A percentile compares a stretch with the other conserved stretches of the same genome.
Conservation (phyloP, 2,329 filamentous ascomycete genomes). For the Sporothrix brasiliensis region DNA sequence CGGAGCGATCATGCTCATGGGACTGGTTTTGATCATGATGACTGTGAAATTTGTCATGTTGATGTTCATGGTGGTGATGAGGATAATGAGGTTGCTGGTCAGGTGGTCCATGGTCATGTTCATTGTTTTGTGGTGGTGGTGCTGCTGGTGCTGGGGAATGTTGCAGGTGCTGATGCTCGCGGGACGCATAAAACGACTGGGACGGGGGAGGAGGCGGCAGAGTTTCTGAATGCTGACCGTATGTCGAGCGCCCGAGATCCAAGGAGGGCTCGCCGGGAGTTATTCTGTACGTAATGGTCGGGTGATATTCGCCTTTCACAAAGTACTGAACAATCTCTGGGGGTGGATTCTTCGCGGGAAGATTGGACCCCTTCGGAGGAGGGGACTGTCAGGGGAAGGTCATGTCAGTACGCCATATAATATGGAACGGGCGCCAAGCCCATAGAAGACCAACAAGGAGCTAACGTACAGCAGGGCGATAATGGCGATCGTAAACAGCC, state of each 20-base stretch:
- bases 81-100: constrained; percentile 36
- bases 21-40: constrained; percentile 22
- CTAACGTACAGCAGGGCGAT: constrained; percentile 57
- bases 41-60: constrained; percentile 25
- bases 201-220: constrained; percentile 35
- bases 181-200: constrained; percentile 37
- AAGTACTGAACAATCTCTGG: constrained; percentile 55
- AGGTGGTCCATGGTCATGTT: constrained; percentile 34
- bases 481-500: constrained; percentile 89
- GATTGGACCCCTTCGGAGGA: not conserved
- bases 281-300: constrained; percentile 40
- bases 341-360: constrained; percentile 26
- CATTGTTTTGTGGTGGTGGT: constrained; percentile 33
- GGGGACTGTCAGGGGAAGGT: constrained; percentile 17
- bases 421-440: too few species aligned
- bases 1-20: constrained; percentile 22
- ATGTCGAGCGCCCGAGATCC: constrained; percentile 35
- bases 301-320: constrained; percentile 58
- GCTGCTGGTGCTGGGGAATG: constrained; percentile 28
- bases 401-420: not conserved
- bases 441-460: too few species aligned
- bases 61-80: constrained; percentile 34
- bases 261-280: constrained; percentile 44
- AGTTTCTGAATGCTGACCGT: constrained; percentile 42
- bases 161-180: constrained; percentile 35